phyloP scores from a whole-genome alignment of 2,329 filamentous ascomycete species.

The Curvularia lunata region DNA sequence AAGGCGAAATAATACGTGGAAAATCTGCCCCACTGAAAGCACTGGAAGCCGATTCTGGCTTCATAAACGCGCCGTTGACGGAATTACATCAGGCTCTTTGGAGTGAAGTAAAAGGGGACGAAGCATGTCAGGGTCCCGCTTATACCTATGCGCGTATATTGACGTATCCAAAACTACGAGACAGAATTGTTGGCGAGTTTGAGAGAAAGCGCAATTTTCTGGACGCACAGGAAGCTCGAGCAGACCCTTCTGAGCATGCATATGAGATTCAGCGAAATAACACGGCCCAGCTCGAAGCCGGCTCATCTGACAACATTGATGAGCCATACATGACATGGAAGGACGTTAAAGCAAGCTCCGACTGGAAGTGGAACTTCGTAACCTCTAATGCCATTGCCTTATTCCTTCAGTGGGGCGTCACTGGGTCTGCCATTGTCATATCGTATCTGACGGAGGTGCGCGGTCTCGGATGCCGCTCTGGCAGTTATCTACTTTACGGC shows the following conservation, averaged over 20 bases:
- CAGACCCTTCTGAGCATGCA: background rate
- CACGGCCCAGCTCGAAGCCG: background rate
- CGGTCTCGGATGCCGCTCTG: conserved; percentile 7
- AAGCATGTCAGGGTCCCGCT: conserved; percentile 2
- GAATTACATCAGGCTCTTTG: background rate
- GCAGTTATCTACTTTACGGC: conserved; percentile 6
- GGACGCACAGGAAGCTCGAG: background rate
- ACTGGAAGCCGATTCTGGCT: conserved; percentile 1
- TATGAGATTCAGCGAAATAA: background rate
- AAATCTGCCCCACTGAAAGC: background rate
- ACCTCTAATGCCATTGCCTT: background rate
- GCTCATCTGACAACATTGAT: background rate
- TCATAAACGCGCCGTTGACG: background rate
- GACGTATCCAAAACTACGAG: conserved; percentile 5
- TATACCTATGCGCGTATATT: conserved; percentile 9
- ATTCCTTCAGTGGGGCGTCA: conserved; percentile 2
- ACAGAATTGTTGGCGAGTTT: background rate
- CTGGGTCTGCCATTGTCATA: conserved; percentile 6
- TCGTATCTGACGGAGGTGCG: conserved; percentile 8
- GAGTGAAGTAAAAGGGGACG: conserved; percentile 4
- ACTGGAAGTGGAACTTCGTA: conserved; percentile 3
- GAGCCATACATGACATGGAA: conserved; percentile 2
- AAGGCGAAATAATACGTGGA: conserved; percentile 1
- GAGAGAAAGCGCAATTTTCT: background rate
- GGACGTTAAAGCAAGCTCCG: background rate